These are phyloP conservation scores for Psidium friedrichsthalianum DNA, from an alignment of 345 rosid species.

Conservation along the genomic window DNA sequence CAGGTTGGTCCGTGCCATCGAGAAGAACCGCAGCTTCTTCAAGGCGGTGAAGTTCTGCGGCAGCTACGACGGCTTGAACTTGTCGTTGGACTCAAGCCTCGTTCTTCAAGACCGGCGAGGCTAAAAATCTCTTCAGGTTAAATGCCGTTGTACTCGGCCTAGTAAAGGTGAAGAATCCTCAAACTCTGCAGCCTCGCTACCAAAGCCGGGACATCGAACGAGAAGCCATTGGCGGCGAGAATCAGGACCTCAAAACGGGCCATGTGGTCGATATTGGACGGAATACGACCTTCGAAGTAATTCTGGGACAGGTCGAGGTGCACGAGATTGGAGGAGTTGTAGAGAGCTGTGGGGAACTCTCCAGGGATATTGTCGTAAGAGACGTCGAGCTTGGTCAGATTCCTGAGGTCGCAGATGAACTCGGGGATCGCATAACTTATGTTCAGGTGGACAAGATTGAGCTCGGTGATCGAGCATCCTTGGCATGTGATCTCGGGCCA, in stretches of 20 bases:
- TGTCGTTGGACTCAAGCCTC: constrained; percentile 3
- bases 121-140: constrained; percentile 26
- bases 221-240: constrained; percentile 25
- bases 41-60: constrained; percentile 20
- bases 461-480: constrained; percentile 15
- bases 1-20: constrained; percentile 19
- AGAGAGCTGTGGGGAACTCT: constrained; percentile 26
- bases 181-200: constrained; percentile 25
- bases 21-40: constrained; percentile 23
- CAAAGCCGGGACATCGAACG: constrained; percentile 26
- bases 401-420: constrained; percentile 38
- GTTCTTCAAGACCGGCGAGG: constrained; percentile 20
- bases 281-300: constrained; percentile 35
- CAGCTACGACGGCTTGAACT: constrained; percentile 13
- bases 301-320: constrained; percentile 39
- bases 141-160: constrained; percentile 25
- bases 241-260: constrained; percentile 19
- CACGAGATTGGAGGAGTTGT: constrained; percentile 33
- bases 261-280: constrained; percentile 25
- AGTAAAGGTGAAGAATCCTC: constrained; percentile 10
- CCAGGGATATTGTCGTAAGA: constrained; percentile 23
- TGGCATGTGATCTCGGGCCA: constrained; percentile 48
- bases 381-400: constrained; percentile 19
- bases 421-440: constrained; percentile 32
- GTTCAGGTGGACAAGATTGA: constrained; percentile 2